A percentile compares a stretch with the other conserved stretches of the same genome.
Evolutionary conservation across 2,329 filamentous ascomycete species (phyloP).

Genomic region (Dactylonectria macrodidyma): DNA sequence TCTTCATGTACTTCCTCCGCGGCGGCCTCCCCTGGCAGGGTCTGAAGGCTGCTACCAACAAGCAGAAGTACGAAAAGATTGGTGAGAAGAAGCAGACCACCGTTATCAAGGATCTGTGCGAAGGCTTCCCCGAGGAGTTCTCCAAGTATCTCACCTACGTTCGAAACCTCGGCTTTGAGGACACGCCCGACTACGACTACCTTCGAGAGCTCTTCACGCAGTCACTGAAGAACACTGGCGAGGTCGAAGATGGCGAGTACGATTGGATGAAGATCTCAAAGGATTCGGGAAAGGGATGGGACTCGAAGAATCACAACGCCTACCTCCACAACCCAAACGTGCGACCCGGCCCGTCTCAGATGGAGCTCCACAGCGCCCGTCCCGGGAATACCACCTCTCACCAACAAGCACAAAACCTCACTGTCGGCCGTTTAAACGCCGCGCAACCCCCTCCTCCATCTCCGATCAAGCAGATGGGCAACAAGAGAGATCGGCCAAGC

Average conservation of each 20-base stretch:
- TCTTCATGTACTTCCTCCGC: conserved; percentile 83
- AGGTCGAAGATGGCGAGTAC: conserved; percentile 97
- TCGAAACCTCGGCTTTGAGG: conserved; percentile 97
- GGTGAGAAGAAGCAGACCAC: conserved; percentile 99
- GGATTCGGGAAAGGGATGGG: conserved; percentile 89
- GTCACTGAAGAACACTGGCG: conserved; percentile 92
- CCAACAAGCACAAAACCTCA: conserved; percentile 76
- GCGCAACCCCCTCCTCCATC: conserved; percentile 91
- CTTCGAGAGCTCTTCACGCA: conserved; percentile 96
- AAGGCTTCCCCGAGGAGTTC: conserved; percentile 96
- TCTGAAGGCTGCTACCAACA: conserved; percentile 81
- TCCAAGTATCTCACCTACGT: conserved; percentile 98
- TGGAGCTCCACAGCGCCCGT: conserved; percentile 84
- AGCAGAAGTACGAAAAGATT: conserved; percentile 99
- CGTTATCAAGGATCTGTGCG: conserved; percentile 95
- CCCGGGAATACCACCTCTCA: conserved; percentile 76
- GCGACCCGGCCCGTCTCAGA: conserved; percentile 85
- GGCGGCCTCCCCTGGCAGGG: conserved; percentile 81
- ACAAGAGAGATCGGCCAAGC: conserved; percentile 83
- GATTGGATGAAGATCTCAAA: conserved; percentile 99
- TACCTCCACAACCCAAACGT: conserved; percentile 83
- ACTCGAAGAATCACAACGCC: conserved; percentile 77
- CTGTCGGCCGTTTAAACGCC: conserved; percentile 92
- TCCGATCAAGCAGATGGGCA: conserved; percentile 85
- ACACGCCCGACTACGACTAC: conserved; percentile 98